phyloP scores from a whole-genome alignment of 805 yeast genomes.

The Sungouiozyma intestinalis region DNA sequence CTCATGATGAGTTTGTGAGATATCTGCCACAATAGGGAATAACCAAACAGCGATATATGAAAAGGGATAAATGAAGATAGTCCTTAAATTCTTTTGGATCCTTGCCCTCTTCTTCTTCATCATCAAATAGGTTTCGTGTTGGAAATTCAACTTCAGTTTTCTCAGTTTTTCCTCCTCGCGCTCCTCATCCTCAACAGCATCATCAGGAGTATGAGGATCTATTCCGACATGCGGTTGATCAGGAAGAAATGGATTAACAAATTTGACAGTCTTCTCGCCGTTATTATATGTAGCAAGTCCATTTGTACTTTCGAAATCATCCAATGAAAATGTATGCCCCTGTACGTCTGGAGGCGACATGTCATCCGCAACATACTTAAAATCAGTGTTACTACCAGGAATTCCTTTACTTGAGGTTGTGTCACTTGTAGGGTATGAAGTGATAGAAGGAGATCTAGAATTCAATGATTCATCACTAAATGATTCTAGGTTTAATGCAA shows the following conservation, averaged over 20 bases:
- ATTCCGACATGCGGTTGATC: neutral
- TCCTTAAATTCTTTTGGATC: slow-evolving; percentile 67
- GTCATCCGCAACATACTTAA: neutral
- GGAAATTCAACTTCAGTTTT: slow-evolving; percentile 33
- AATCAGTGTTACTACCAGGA: neutral
- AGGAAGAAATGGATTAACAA: neutral
- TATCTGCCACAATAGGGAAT: slow-evolving; percentile 62
- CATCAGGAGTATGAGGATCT: neutral
- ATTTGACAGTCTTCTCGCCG: neutral
- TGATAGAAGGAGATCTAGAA: slow-evolving; percentile 3
- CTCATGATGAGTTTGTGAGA: slow-evolving; percentile 43
- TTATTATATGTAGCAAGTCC: neutral
- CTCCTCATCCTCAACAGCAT: neutral
- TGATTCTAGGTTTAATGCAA: slow-evolving; percentile 17
- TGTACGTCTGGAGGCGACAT: neutral
- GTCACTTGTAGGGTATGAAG: slow-evolving; percentile 1
- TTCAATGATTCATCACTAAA: slow-evolving; percentile 6
- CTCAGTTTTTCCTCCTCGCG: slow-evolving; percentile 6
- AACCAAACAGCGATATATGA: slow-evolving; percentile 76
- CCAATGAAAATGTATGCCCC: neutral
- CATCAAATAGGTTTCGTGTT: slow-evolving; percentile 47
- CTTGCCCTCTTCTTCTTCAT: slow-evolving; percentile 53
- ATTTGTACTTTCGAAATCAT: neutral
- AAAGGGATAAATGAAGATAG: slow-evolving; percentile 74
- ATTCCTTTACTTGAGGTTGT: neutral